Conservation (phyloP, 768 basidiomycete genomes). For the Sarcomyxa edulis region DNA sequence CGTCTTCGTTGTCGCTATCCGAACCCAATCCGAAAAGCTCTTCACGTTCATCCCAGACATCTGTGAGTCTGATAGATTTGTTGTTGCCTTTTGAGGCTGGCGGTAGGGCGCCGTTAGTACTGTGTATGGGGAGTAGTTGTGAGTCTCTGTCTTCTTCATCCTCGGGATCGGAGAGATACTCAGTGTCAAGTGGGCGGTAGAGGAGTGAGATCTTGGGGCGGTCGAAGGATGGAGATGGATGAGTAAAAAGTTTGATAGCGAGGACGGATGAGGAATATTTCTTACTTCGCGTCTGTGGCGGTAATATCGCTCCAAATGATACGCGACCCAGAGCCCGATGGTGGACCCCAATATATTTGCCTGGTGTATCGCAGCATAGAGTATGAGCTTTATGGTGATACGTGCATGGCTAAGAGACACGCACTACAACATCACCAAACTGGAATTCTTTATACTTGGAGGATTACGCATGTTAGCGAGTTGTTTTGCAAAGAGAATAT, state of each 20-base stretch:
- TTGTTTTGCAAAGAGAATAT: neutral
- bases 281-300: conserved; percentile 73
- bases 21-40: conserved; percentile 67
- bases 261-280: too few species aligned
- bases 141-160: conserved; percentile 41
- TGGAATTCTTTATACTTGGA: conserved; percentile 67
- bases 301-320: conserved; percentile 69
- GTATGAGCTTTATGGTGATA: neutral
- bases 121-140: conserved; percentile 57
- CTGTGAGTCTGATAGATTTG: conserved; percentile 37
- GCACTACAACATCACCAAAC: conserved; percentile 64
- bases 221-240: neutral
- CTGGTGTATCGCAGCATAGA: conserved; percentile 26
- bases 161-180: conserved; percentile 45
- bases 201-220: conserved; percentile 61
- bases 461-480: neutral
- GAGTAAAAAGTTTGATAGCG: neutral
- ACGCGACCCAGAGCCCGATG: conserved; percentile 61
- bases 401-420: conserved; percentile 6
- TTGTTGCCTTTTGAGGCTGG: conserved; percentile 2
- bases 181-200: conserved; percentile 65
- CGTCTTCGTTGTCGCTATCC: conserved; percentile 53
- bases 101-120: conserved; percentile 1
- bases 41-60: conserved; percentile 79
- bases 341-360: conserved; percentile 75